Percentiles rank a stretch among this genome's conserved stretches.
These are phyloP conservation scores for Boletus sp. DNA, from an alignment of 1,284 basidiomycete genomes.

Conservation along the genomic window DNA sequence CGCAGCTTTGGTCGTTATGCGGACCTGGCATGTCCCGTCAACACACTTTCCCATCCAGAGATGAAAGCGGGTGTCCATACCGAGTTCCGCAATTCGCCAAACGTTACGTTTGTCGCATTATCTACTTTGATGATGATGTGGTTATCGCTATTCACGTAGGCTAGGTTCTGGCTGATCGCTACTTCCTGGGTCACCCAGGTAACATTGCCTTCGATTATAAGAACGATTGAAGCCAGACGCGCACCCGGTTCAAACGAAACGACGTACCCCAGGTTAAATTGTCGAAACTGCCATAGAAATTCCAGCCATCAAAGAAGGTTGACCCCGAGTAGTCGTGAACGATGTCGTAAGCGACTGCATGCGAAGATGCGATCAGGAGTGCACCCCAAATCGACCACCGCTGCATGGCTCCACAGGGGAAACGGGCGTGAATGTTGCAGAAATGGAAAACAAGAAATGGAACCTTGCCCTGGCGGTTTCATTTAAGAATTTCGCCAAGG, in stretches of 20 bases:
- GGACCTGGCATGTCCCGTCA: slow-evolving; percentile 35
- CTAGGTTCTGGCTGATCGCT: slow-evolving; percentile 47
- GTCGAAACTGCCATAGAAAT: slow-evolving; percentile 52
- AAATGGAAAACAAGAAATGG: neutral
- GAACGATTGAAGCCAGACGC: slow-evolving; percentile 9
- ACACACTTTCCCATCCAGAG: neutral
- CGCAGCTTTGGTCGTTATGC: slow-evolving; percentile 45
- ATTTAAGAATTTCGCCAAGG: slow-evolving; percentile 12
- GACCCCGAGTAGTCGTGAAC: slow-evolving; percentile 41
- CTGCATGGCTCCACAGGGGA: slow-evolving; percentile 10
- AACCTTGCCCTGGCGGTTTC: neutral
- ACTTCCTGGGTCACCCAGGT: slow-evolving; percentile 44
- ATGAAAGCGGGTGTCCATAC: slow-evolving; percentile 28
- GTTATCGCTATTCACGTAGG: slow-evolving; percentile 50
- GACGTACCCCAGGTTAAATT: slow-evolving; percentile 47
- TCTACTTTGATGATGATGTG: slow-evolving; percentile 60
- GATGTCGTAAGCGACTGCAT: slow-evolving; percentile 27
- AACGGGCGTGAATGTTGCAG: neutral
- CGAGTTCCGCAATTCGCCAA: slow-evolving; percentile 54
- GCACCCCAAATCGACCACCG: neutral
- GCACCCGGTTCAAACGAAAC: neutral
- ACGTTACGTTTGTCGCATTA: slow-evolving; percentile 48
- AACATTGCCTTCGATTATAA: slow-evolving; percentile 43
- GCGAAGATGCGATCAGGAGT: slow-evolving; percentile 6
- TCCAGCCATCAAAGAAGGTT: slow-evolving; percentile 51